Base-by-base conservation (phyloP, 2,329 filamentous ascomycete genomes). In the Monosporascus sp. region DNA sequence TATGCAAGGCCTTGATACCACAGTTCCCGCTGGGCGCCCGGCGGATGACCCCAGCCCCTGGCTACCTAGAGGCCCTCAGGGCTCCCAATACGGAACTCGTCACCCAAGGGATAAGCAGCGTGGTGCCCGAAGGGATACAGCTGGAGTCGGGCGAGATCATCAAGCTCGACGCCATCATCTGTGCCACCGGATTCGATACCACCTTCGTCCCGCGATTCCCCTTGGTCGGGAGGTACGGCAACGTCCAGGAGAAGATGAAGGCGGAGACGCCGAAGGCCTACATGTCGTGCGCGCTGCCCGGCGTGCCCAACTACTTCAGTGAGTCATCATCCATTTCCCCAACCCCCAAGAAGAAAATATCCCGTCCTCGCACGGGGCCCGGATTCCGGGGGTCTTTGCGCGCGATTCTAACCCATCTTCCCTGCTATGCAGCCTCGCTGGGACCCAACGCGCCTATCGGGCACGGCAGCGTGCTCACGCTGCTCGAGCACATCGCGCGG, bases 291-390 rank as follows among this genome's bases (percentile, higher is more conserved):
- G 77, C 75, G n/a, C 71, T 79, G 2, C 64, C 75, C 1, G 74
- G 73, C 1, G 70, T 81, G 53, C 78, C 79, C 1, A 82, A 82
- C 59, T 82, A 81, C 61, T 79, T 83, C 55, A 78, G 75, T 79
- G 56, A 65, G 75, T 64, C 17, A 17, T 22, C 24, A 20, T 35
- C 43, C 3, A 27, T 15, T 11, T 8, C 11, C 35, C 31, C 37
- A 18, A 11, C 35, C 15, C 20, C n/a, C 0, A 47, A n/a, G 18
- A 11, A 17, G 24, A 15, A 18, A 37, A 8, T 17, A 31, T 18
- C 17, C 11, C 18, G 5, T 15, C 46, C 9, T 11, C 9, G 9
- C 31, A 14, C 4, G 9, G 31, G 31, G 31, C 4, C 1, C 3
- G 31, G 11, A 35, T 14, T 14, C 31, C 31, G 11, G 9, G 9